These are phyloP conservation scores for Eutypa lata DNA, from an alignment of 2,329 filamentous ascomycete species.

Conservation along the genomic window DNA sequence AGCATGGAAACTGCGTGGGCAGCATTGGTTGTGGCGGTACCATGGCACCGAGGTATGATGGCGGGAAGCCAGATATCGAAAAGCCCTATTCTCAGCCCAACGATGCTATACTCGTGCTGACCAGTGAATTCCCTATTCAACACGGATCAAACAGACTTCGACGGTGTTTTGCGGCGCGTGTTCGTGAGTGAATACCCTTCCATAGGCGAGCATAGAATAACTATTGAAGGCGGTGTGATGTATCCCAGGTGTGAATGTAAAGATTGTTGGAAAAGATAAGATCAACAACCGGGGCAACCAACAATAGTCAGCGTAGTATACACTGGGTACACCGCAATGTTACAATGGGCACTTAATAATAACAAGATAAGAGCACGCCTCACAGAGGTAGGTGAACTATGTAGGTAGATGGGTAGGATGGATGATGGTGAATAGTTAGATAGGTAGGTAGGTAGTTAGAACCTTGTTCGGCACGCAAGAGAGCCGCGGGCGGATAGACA, in stretches of 20 bases:
- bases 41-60: conserved; percentile 38
- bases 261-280: not conserved
- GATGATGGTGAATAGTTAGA: no score
- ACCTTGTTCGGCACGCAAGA: no score
- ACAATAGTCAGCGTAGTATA: not conserved
- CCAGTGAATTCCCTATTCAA: not conserved
- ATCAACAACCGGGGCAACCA: not conserved
- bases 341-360: not conserved
- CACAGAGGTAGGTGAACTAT: not conserved
- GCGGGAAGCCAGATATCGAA: conserved; percentile 1
- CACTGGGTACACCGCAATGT: not conserved
- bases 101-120: conserved; percentile 12
- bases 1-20: conserved; percentile 81
- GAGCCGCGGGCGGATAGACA: no score
- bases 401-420: no score
- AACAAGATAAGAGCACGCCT: no score
- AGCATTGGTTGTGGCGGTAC: conserved; percentile 56
- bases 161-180: not conserved
- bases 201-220: not conserved
- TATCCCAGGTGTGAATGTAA: not conserved
- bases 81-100: conserved; percentile 12
- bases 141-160: not conserved
- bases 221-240: not conserved
- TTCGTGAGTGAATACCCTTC: not conserved
- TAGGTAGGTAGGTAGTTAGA: not conserved